Evolutionary conservation across 1,284 basidiomycete genomes (phyloP).

Genomic region (Schizophyllum amplum): DNA sequence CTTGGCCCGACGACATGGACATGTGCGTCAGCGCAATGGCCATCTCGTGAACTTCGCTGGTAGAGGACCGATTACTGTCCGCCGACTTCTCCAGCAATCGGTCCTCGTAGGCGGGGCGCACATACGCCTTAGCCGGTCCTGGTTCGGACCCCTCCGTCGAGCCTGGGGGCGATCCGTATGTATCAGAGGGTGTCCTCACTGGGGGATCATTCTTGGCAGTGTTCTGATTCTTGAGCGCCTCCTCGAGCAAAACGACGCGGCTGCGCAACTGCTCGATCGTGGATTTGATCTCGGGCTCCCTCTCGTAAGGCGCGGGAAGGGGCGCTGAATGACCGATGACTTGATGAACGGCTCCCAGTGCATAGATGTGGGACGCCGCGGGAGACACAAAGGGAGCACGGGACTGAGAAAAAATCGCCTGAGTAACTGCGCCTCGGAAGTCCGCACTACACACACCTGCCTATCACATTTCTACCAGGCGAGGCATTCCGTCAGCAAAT

Average conservation of each 20-base stretch:
- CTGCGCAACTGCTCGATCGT: neutral
- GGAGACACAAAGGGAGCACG: neutral
- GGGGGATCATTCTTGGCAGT: conserved; percentile 25
- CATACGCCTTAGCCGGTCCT: neutral
- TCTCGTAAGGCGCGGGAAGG: neutral
- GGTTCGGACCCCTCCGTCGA: neutral
- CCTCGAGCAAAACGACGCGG: neutral
- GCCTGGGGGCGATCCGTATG: neutral
- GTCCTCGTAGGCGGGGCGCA: neutral
- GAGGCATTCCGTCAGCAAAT: neutral
- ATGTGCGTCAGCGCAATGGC: neutral
- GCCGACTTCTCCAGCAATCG: neutral
- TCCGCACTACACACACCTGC: neutral
- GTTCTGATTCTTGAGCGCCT: neutral
- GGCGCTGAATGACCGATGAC: neutral
- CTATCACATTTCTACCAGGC: neutral
- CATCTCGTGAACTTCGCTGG: neutral
- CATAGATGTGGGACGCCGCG: neutral
- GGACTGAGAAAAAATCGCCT: neutral
- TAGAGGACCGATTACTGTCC: neutral
- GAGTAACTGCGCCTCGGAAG: neutral
- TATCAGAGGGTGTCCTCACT: neutral
- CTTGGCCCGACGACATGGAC: neutral
- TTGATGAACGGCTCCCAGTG: neutral
- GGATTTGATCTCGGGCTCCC: neutral